phyloP scores from a whole-genome alignment of 345 rosid species.

The Litchi chinensis region DNA sequence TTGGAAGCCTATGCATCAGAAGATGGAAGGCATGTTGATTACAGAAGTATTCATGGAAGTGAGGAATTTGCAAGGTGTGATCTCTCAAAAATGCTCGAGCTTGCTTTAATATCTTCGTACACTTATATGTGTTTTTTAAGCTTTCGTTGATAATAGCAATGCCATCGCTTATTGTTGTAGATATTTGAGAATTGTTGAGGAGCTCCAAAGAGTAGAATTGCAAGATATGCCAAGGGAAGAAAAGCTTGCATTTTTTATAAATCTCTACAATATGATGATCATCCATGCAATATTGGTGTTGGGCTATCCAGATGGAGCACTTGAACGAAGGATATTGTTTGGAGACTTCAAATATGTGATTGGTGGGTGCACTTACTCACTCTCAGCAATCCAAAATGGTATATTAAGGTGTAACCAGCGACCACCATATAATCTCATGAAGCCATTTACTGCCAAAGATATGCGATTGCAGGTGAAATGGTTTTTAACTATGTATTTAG shows the following conservation, averaged over 20 bases:
- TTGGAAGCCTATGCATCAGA: slow-evolving; percentile 74
- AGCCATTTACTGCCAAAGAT: slow-evolving; percentile 74
- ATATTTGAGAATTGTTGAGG: slow-evolving; percentile 77
- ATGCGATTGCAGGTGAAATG: slow-evolving; percentile 58
- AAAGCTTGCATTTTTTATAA: slow-evolving; percentile 78
- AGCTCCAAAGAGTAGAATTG: slow-evolving; percentile 78
- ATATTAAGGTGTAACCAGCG: slow-evolving; percentile 77
- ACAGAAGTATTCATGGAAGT: slow-evolving; percentile 88
- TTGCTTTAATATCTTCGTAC: slow-evolving; percentile 2
- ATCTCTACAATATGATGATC: slow-evolving; percentile 89
- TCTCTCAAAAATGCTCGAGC: slow-evolving; percentile 6
- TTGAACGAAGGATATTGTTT: slow-evolving; percentile 69
- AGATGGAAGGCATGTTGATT: slow-evolving; percentile 86
- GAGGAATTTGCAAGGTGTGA: slow-evolving; percentile 92
- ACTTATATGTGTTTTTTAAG: slow-evolving; percentile 13
- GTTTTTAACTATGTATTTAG: not conserved
- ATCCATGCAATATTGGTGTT: slow-evolving; percentile 75
- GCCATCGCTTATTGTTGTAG: slow-evolving; percentile 37
- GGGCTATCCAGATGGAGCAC: slow-evolving; percentile 73
- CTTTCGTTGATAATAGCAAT: slow-evolving; percentile 10
- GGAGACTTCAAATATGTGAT: slow-evolving; percentile 82
- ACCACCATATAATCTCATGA: slow-evolving; percentile 78
- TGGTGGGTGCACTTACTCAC: slow-evolving; percentile 74
- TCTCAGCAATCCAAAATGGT: slow-evolving; percentile 84
- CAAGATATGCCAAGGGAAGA: slow-evolving; percentile 71